phyloP scores from a whole-genome alignment of 75 land plant genomes.

The Cunninghamia lanceolata region DNA sequence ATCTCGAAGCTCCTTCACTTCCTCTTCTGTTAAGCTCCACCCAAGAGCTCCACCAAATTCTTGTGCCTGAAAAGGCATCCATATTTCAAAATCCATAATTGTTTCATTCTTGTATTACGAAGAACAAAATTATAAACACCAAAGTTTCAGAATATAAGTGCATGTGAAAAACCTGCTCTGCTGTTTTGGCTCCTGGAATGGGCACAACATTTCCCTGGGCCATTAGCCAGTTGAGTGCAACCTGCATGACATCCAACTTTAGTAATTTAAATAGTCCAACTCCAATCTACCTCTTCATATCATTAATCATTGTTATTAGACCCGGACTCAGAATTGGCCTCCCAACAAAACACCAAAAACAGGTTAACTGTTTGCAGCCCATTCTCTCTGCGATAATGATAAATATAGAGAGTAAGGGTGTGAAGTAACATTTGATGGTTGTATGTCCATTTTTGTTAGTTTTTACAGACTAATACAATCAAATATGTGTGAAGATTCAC shows the following conservation, averaged over 20 bases:
- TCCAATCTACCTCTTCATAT: neutral
- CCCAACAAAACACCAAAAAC: too few species aligned
- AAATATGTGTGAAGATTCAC: too few species aligned
- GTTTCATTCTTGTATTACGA: neutral
- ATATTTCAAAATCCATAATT: neutral
- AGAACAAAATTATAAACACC: neutral
- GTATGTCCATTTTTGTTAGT: too few species aligned
- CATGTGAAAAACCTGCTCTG: slow-evolving; percentile 48
- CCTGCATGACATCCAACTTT: slow-evolving; percentile 36
- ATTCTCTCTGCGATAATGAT: too few species aligned
- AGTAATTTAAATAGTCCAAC: neutral
- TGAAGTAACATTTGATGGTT: too few species aligned
- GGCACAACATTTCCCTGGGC: slow-evolving; percentile 87
- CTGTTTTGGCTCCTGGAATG: slow-evolving; percentile 91
- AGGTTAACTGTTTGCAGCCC: too few species aligned
- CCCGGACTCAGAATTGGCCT: too few species aligned
- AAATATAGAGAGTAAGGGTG: too few species aligned
- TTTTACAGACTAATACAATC: too few species aligned
- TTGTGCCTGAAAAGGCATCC: slow-evolving; percentile 35
- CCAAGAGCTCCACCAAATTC: slow-evolving; percentile 94
- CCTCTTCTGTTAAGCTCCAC: slow-evolving; percentile 68
- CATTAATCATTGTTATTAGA: too few species aligned
- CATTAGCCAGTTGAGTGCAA: slow-evolving; percentile 86
- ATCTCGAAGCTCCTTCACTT: slow-evolving; percentile 65
- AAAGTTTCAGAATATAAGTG: neutral